Conservation (phyloP, 768 basidiomycete species). For the Suillus lakei region DNA sequence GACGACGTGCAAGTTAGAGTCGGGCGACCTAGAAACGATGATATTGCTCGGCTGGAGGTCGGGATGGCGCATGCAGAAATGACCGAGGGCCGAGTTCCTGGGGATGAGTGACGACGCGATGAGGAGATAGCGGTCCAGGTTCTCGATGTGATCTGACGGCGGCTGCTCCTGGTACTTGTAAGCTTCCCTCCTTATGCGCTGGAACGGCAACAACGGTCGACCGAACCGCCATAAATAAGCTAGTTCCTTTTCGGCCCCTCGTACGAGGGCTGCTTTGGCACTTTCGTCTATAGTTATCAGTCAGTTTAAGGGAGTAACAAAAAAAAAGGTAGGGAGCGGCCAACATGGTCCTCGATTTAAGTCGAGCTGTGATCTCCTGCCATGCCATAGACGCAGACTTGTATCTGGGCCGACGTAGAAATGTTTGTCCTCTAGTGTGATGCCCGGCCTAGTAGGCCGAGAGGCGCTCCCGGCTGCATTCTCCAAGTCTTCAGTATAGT, state of each 20-base stretch:
- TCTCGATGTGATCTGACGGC: conserved; percentile 53
- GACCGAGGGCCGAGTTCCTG: conserved; percentile 39
- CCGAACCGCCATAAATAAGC: conserved; percentile 55
- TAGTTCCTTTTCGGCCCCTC: conserved; percentile 50
- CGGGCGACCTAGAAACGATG: conserved; percentile 50
- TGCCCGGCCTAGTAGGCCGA: conserved; percentile 23
- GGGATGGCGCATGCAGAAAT: conserved; percentile 55
- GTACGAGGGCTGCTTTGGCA: conserved; percentile 46
- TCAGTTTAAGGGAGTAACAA: conserved; percentile 33
- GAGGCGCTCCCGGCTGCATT: conserved; percentile 34
- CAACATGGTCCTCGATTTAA: conserved; percentile 57
- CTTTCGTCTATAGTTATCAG: conserved; percentile 45
- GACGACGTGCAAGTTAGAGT: conserved; percentile 44
- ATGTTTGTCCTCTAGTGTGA: conserved; percentile 41
- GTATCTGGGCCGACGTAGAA: conserved; percentile 54
- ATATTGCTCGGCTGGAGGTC: conserved; percentile 50
- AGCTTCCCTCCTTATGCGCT: conserved; percentile 44
- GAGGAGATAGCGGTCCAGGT: conserved; percentile 52
- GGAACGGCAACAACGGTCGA: conserved; percentile 49
- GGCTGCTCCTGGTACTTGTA: conserved; percentile 54
- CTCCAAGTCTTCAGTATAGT: conserved; percentile 50
- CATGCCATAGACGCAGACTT: conserved; percentile 50
- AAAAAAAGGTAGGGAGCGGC: conserved; percentile 39
- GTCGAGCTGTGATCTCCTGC: conserved; percentile 53
- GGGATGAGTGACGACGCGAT: conserved; percentile 43